phyloP scores from a whole-genome alignment of 169 alveolate genomes.

The Babesia divergens region DNA sequence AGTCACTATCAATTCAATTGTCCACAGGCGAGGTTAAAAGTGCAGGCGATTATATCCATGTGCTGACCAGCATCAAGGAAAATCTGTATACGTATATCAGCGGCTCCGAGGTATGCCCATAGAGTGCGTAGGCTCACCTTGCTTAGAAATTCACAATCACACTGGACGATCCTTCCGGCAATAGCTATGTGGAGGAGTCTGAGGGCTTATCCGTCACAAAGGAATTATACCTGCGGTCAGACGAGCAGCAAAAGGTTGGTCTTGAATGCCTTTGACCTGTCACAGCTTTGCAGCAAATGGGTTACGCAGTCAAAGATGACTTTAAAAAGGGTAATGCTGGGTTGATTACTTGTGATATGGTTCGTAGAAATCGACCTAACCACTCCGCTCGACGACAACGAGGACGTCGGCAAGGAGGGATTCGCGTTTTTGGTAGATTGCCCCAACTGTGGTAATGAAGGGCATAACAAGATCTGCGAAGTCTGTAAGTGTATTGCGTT shows the following conservation, averaged over 20 bases:
- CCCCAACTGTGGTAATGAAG: slow-evolving; percentile 82
- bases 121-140: neutral
- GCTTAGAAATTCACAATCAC: slow-evolving; percentile 61
- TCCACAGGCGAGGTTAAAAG: slow-evolving; percentile 13
- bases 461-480: slow-evolving; percentile 85
- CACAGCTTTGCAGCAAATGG: neutral
- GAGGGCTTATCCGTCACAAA: slow-evolving; percentile 50
- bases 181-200: slow-evolving; percentile 89
- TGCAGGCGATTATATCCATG: slow-evolving; percentile 27
- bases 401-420: slow-evolving; percentile 51
- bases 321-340: neutral
- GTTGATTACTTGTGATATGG: no score
- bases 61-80: slow-evolving; percentile 20
- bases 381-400: slow-evolving; percentile 42
- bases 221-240: slow-evolving; percentile 75
- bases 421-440: slow-evolving; percentile 59
- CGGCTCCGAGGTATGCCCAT: slow-evolving; percentile 28
- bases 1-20: neutral
- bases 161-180: slow-evolving; percentile 96
- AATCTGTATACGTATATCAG: neutral
- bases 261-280: neutral
- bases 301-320: slow-evolving; percentile 26
- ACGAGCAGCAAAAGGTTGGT: slow-evolving; percentile 76
- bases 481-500: slow-evolving; percentile 58
- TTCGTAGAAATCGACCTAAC: slow-evolving; percentile 36